Evolutionary conservation across 2,329 filamentous ascomycete genomes (phyloP).

Genomic region (Thielaviopsis euricoi): DNA sequence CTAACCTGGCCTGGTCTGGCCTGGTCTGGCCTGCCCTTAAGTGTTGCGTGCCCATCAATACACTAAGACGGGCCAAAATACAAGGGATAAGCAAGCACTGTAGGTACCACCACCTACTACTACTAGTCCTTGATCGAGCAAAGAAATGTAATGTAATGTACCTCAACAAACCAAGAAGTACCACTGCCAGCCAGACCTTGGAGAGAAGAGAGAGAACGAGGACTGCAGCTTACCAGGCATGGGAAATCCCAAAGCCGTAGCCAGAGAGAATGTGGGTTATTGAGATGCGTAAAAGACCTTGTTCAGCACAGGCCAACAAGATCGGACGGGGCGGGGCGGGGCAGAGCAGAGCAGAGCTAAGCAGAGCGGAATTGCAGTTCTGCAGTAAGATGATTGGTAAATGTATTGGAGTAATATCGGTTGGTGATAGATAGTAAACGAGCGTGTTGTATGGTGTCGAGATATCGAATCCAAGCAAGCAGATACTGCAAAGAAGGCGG

Average conservation of each 20-base stretch:
- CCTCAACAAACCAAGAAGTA: neutral
- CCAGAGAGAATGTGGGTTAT: neutral
- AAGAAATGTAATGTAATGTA: neutral
- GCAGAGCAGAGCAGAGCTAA: neutral
- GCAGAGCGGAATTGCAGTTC: neutral
- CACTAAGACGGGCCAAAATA: neutral
- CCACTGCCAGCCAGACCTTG: constrained; percentile 15
- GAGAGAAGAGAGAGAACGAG: neutral
- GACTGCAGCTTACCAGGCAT: constrained; percentile 4
- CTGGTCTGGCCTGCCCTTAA: too few relatives aligned
- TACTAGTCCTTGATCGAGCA: neutral
- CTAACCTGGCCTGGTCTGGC: too few relatives aligned
- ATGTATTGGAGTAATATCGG: neutral
- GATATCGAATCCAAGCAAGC: neutral
- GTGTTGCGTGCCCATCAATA: too few relatives aligned
- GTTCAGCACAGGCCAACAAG: neutral
- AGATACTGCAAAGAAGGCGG: neutral
- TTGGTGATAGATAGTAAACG: neutral
- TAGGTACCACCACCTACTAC: neutral
- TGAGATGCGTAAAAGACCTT: neutral
- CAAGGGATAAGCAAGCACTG: neutral
- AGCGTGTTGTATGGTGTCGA: neutral
- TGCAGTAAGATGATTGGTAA: neutral
- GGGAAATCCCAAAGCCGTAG: constrained; percentile 6
- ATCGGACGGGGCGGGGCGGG: neutral